These are phyloP conservation scores for Cudoniella acicularis DNA, from an alignment of 495 filamentous ascomycete species.

Conservation along the genomic window DNA sequence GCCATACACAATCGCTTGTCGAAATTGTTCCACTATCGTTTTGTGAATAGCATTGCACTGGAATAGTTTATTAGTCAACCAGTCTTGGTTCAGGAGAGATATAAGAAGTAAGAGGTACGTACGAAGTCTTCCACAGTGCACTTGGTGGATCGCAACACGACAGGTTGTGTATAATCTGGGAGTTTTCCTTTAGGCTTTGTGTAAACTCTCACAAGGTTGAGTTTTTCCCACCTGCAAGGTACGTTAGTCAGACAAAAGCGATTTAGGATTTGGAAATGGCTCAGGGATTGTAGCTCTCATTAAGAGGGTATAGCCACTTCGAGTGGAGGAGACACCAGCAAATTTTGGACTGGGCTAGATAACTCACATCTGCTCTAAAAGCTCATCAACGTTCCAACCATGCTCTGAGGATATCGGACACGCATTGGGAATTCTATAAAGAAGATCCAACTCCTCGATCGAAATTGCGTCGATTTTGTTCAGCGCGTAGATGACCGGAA, in stretches of 20 bases:
- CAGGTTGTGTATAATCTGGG: constrained; percentile 88
- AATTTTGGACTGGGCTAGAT: no score
- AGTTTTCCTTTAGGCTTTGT: constrained; percentile 96
- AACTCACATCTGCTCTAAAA: constrained; percentile 83
- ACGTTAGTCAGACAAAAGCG: constrained; percentile 21
- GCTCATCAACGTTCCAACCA: constrained; percentile 97
- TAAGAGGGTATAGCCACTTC: no score
- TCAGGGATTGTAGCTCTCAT: no score
- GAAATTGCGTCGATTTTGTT: constrained; percentile 99
- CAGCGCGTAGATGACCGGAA: constrained; percentile 95
- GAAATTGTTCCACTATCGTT: constrained; percentile 94
- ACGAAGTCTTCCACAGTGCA: constrained; percentile 98
- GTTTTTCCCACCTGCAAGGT: constrained; percentile 77
- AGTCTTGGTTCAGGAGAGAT: not conserved
- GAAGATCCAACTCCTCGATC: constrained; percentile 92
- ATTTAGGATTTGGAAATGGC: no score
- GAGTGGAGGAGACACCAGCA: constrained; percentile 1
- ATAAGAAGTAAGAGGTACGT: constrained; percentile 39
- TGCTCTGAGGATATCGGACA: constrained; percentile 96
- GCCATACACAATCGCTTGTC: constrained; percentile 91
- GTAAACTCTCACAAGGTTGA: constrained; percentile 87
- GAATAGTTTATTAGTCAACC: constrained; percentile 1
- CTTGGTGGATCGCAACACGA: constrained; percentile 75
- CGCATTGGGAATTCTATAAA: constrained; percentile 95
- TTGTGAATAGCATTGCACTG: constrained; percentile 97